phyloP scores from a whole-genome alignment of 495 filamentous ascomycete genomes.

The Podospora sp. region DNA sequence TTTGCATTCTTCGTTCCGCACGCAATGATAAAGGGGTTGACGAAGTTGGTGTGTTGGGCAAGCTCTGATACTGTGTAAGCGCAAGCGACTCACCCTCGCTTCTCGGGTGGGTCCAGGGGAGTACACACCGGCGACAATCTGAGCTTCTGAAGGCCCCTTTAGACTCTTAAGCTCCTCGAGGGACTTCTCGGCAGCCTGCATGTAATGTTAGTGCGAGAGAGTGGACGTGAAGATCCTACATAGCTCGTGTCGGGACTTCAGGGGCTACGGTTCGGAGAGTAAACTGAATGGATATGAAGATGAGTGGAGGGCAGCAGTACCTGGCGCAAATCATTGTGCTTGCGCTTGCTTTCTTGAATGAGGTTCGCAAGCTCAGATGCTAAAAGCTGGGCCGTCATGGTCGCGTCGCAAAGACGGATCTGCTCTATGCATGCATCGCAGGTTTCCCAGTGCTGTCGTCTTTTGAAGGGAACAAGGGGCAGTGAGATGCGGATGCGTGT shows the following conservation, averaged over 20 bases:
- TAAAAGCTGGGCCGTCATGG: conserved; percentile 92
- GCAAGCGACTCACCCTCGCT: neutral
- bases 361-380: conserved; percentile 87
- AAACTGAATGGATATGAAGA: no score
- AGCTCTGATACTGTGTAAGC: conserved; percentile 63
- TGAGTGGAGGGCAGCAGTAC: conserved; percentile 42
- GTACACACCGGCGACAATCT: conserved; percentile 78
- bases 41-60: conserved; percentile 75
- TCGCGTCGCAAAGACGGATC: conserved; percentile 36
- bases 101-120: neutral
- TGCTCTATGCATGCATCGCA: conserved; percentile 1
- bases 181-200: conserved; percentile 89
- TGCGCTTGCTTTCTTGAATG: conserved; percentile 93
- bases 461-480: neutral
- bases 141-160: conserved; percentile 73
- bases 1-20: conserved; percentile 87
- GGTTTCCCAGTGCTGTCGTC: neutral
- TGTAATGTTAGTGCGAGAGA: neutral
- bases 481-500: conserved; percentile 22
- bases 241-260: neutral
- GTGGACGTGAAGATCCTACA: neutral
- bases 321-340: conserved; percentile 84
- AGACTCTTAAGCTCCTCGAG: conserved; percentile 85
- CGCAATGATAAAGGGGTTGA: conserved; percentile 89
- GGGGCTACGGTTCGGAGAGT: neutral